Evolutionary conservation across 768 basidiomycete genomes (phyloP).

Genomic region (Xerocomus potaroensis): DNA sequence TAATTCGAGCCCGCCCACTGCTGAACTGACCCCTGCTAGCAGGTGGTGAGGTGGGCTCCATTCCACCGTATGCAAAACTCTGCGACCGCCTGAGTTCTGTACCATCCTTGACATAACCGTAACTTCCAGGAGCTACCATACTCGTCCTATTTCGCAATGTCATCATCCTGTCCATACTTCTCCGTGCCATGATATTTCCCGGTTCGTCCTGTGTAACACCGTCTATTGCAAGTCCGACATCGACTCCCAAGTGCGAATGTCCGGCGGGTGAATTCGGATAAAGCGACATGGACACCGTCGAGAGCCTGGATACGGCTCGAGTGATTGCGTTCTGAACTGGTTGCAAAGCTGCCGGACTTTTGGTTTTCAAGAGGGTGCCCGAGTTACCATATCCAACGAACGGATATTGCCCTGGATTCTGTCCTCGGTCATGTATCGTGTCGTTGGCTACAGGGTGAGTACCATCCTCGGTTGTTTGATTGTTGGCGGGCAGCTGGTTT

Average conservation of each 20-base stretch:
- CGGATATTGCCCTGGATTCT: constrained; percentile 14
- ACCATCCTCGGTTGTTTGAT: constrained; percentile 8
- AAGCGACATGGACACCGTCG: constrained; percentile 42
- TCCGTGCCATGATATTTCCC: constrained; percentile 28
- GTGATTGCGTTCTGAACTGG: constrained; percentile 40
- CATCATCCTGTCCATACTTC: constrained; percentile 33
- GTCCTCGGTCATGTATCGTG: constrained; percentile 13
- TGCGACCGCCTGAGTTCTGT: constrained; percentile 28
- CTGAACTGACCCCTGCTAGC: constrained; percentile 22
- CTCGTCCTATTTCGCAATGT: constrained; percentile 18
- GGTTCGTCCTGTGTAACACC: constrained; percentile 41
- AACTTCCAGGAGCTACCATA: constrained; percentile 14
- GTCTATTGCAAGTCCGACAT: constrained; percentile 36
- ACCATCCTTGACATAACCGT: constrained; percentile 15
- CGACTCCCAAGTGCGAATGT: constrained; percentile 17
- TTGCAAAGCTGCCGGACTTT: constrained; percentile 32
- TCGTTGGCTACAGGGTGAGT: constrained; percentile 4
- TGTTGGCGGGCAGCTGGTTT: constrained; percentile 6
- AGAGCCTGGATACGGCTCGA: constrained; percentile 38
- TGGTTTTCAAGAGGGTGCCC: constrained; percentile 18
- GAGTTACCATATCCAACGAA: constrained; percentile 27
- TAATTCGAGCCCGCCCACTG: constrained; percentile 62
- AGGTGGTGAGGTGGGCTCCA: constrained; percentile 44
- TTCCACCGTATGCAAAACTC: constrained; percentile 50
- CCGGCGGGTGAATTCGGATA: constrained; percentile 42